Base-by-base conservation (phyloP, 2,329 filamentous ascomycete genomes). In the Lasiodiplodia sp. region DNA sequence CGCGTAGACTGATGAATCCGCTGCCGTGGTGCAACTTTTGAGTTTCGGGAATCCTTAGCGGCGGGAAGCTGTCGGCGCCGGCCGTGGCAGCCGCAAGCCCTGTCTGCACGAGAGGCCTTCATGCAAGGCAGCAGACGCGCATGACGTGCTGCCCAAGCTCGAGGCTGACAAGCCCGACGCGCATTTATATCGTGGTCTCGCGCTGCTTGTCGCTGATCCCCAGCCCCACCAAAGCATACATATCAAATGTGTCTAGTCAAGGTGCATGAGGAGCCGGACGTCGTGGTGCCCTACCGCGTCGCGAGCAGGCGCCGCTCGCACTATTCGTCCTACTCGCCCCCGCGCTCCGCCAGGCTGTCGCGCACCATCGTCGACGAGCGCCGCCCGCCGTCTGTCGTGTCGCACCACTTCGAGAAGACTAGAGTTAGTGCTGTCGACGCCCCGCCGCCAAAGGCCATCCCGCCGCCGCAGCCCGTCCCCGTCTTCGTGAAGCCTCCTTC, bases 201-300 rank as follows among this genome's bases (percentile, higher is more conserved):
- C 28, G 16, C n/a, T 16, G 38, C 40, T 34, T 21, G 21, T 18
- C 64, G 25, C 52, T 16, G 53, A 18, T 67, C 51, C n/a, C 25
- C 65, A 51, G 16, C 44, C 55, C 47, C 28, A 25, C 60, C 40
- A 21, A 21, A 25, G 18, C 56, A 16, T 21, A 60, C 56, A 16
- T 21, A 60, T 60, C 34, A 40, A 34, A 84, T 85, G 83, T 85
- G 83, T 74, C 80, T 84, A 44, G 73, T 84, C 75, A 80, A 79
- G 70, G 80, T 84, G 67, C 79, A 79, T 69, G 78, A 82, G 64
- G 82, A 83, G 70, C 64, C 67, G 12, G 82, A 84, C 53, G 44
- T 18, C 44, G 76, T 80, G 56, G 79, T 82, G 38, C 78, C 78
- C 6, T 79, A 80, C 70, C 77, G 80, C 64, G 76, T 79, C 38